These are phyloP conservation scores for Oidium heveae DNA, from an alignment of 2,329 filamentous ascomycete species.

Conservation along the genomic window DNA sequence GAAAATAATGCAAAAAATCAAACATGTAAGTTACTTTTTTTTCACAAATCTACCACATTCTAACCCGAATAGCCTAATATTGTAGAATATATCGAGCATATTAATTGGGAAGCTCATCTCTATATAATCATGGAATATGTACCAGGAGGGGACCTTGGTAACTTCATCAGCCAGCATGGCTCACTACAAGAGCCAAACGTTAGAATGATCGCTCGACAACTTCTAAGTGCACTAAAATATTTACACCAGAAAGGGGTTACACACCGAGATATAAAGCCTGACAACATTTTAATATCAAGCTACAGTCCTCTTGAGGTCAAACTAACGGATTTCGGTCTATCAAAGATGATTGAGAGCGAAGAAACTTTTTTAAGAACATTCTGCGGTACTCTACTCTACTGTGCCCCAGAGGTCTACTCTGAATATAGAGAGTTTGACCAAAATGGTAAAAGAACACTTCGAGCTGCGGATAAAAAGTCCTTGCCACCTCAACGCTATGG, in stretches of 20 bases:
- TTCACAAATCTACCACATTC: not conserved
- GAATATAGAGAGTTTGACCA: constrained; percentile 45
- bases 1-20: constrained; percentile 71
- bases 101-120: constrained; percentile 55
- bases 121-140: constrained; percentile 98
- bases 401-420: constrained; percentile 86
- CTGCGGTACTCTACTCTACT: constrained; percentile 86
- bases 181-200: constrained; percentile 40
- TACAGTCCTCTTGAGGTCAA: constrained; percentile 58
- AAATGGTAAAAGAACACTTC: constrained; percentile 27
- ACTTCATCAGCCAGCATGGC: constrained; percentile 35
- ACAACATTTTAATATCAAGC: constrained; percentile 75
- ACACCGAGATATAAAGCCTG: constrained; percentile 94
- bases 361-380: constrained; percentile 91
- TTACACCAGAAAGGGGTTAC: constrained; percentile 75
- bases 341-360: constrained; percentile 74
- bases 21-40: constrained; percentile 38
- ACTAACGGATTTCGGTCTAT: constrained; percentile 86
- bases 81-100: constrained; percentile 71
- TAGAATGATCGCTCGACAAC: constrained; percentile 47
- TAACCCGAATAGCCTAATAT: constrained; percentile 41
- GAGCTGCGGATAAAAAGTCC: constrained; percentile 9
- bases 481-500: constrained; percentile 41
- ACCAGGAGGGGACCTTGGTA: constrained; percentile 57
- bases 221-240: constrained; percentile 64